These are phyloP conservation scores for Boletellus sp. DNA, from an alignment of 768 basidiomycete genomes.

Conservation along the genomic window DNA sequence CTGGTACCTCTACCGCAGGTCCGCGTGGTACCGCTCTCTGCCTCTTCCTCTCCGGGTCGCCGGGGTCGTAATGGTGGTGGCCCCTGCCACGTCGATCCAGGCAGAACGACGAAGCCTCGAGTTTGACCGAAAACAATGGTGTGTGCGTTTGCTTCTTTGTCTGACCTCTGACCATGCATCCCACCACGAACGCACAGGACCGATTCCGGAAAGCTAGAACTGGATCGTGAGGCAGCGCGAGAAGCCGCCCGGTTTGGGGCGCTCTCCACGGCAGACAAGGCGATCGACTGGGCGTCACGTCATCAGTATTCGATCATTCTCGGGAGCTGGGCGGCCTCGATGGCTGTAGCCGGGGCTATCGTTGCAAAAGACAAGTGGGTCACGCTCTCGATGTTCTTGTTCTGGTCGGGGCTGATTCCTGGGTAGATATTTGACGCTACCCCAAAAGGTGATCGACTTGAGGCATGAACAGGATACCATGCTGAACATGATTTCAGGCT, in stretches of 20 bases:
- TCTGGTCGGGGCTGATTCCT: neutral
- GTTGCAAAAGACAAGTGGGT: conserved; percentile 65
- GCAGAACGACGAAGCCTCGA: conserved; percentile 67
- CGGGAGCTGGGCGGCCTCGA: conserved; percentile 69
- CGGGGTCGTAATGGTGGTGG: conserved; percentile 62
- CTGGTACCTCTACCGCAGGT: conserved; percentile 47
- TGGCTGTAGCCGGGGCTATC: conserved; percentile 59
- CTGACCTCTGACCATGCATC: neutral
- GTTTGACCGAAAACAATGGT: conserved; percentile 66
- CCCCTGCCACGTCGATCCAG: conserved; percentile 65
- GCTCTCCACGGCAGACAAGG: conserved; percentile 49
- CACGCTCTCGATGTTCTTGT: neutral
- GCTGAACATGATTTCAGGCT: conserved; percentile 43
- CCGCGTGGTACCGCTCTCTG: conserved; percentile 58
- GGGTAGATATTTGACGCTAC: conserved; percentile 23
- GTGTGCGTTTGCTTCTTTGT: conserved; percentile 13
- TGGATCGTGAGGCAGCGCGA: conserved; percentile 42
- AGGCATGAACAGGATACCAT: neutral
- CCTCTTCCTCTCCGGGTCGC: conserved; percentile 68
- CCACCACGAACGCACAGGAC: conserved; percentile 13
- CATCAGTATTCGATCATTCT: conserved; percentile 74
- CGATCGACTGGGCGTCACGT: conserved; percentile 57
- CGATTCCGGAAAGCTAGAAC: conserved; percentile 47
- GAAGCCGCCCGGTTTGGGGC: conserved; percentile 46
- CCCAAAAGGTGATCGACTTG: conserved; percentile 22